Evolutionary conservation across 768 basidiomycete genomes (phyloP).

Genomic region (Nidularia sp.): DNA sequence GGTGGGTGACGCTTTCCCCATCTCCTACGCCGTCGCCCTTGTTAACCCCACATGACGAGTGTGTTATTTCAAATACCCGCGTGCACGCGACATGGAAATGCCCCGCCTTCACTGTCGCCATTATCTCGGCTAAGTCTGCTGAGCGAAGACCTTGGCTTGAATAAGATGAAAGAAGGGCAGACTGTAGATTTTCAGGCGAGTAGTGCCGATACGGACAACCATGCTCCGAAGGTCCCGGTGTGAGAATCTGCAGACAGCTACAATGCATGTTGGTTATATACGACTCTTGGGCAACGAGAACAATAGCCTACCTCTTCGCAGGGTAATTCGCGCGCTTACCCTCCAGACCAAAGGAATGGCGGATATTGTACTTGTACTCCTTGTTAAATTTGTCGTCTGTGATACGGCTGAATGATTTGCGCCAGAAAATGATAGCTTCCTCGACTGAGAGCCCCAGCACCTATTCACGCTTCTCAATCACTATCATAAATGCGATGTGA

Average conservation of each 20-base stretch:
- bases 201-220: conserved; percentile 96
- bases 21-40: conserved; percentile 87
- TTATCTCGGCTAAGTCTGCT: conserved; percentile 77
- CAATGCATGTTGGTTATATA: background rate
- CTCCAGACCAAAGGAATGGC: conserved; percentile 92
- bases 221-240: conserved; percentile 53
- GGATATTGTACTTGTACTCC: conserved; percentile 95
- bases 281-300: background rate
- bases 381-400: conserved; percentile 98
- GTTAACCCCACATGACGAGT: conserved; percentile 62
- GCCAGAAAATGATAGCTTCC: conserved; percentile 92
- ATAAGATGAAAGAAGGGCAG: conserved; percentile 68
- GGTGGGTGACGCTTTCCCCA: conserved; percentile 89
- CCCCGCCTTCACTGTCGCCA: conserved; percentile 67
- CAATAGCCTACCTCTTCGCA: conserved; percentile 68
- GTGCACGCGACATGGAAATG: conserved; percentile 98
- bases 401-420: conserved; percentile 75
- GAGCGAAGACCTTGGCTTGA: conserved; percentile 59
- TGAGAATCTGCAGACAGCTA: conserved; percentile 90
- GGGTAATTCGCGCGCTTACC: conserved; percentile 94
- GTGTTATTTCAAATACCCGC: conserved; percentile 93
- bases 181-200: conserved; percentile 75
- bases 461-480: conserved; percentile 32
- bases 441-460: conserved; percentile 91
- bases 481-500: background rate